Conservation (phyloP, 2,329 filamentous ascomycete genomes). For the Plectosphaerella cucumerina region DNA sequence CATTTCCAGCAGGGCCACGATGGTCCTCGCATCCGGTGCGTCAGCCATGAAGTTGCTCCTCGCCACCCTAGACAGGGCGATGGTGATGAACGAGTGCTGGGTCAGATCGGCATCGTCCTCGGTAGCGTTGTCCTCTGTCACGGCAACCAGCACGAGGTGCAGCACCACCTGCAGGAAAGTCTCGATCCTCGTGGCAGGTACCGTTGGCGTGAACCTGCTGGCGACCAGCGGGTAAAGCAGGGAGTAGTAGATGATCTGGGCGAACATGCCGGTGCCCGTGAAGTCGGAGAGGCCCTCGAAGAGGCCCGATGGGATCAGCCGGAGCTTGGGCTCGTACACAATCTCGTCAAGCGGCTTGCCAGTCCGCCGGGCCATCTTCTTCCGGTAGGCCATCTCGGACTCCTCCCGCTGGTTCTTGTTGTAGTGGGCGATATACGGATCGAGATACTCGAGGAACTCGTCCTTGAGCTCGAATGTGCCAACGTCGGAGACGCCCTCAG, state of each 20-base stretch:
- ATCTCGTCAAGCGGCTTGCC: conserved; percentile 78
- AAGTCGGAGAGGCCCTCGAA: conserved; percentile 76
- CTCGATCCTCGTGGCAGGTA: conserved; percentile 81
- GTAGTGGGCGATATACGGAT: conserved; percentile 95
- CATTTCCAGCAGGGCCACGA: conserved; percentile 59
- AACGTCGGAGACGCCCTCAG: conserved; percentile 86
- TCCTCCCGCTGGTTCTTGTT: conserved; percentile 97
- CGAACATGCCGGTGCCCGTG: conserved; percentile 80
- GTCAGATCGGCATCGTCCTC: conserved; percentile 42
- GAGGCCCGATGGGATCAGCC: conserved; percentile 69
- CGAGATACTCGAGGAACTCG: conserved; percentile 80
- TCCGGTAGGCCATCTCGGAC: conserved; percentile 83
- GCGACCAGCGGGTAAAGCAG: conserved; percentile 75
- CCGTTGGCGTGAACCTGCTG: conserved; percentile 62
- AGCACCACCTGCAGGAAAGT: conserved; percentile 88
- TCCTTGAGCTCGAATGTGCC: conserved; percentile 91
- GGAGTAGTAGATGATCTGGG: conserved; percentile 84
- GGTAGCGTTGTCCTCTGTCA: conserved; percentile 71
- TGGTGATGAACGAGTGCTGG: conserved; percentile 65
- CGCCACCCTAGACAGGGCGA: conserved; percentile 62
- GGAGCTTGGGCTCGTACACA: conserved; percentile 84
- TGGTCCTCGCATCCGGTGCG: conserved; percentile 54
- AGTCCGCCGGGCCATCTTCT: conserved; percentile 81
- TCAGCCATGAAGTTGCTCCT: conserved; percentile 58
- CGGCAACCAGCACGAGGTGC: conserved; percentile 80